phyloP scores from a whole-genome alignment of 768 basidiomycete genomes.

The Termitomyces sp. region DNA sequence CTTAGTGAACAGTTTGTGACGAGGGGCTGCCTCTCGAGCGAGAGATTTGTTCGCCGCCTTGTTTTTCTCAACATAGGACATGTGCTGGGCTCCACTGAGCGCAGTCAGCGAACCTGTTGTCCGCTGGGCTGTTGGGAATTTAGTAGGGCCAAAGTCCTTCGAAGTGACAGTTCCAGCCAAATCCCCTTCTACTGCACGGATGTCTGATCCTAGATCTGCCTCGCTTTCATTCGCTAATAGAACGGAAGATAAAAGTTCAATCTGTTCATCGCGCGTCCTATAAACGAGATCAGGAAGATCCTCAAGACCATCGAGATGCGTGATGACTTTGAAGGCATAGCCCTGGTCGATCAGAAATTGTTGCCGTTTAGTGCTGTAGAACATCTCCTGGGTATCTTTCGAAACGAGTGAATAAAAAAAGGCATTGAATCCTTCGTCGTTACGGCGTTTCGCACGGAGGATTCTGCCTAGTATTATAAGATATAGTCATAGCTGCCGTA shows the following conservation, averaged over 20 bases:
- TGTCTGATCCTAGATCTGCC: conserved; percentile 82
- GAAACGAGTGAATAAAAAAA: conserved; percentile 99
- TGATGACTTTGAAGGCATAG: conserved; percentile 99
- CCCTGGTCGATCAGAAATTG: conserved; percentile 99
- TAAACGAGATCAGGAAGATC: conserved; percentile 86
- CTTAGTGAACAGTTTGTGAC: conserved; percentile 80
- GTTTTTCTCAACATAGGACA: conserved; percentile 92
- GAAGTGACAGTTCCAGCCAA: conserved; percentile 82
- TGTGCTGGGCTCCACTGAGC: conserved; percentile 84
- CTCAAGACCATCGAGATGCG: conserved; percentile 91
- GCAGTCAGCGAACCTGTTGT: conserved; percentile 80
- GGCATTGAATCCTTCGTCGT: conserved; percentile 99
- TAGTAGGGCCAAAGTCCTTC: conserved; percentile 79
- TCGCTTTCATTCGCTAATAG: conserved; percentile 87
- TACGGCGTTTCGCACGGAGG: conserved; percentile 92
- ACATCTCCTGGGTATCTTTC: conserved; percentile 99
- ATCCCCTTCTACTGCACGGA: conserved; percentile 79
- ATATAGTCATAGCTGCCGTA: conserved; percentile 3
- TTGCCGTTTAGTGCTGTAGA: conserved; percentile 97
- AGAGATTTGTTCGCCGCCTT: conserved; percentile 85
- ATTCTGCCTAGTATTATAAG: conserved; percentile 68
- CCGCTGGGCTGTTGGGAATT: conserved; percentile 65
- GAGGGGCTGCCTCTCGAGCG: conserved; percentile 45
- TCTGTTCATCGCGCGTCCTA: conserved; percentile 86
- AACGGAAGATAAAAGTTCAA: conserved; percentile 92